A percentile compares a stretch with the other conserved stretches of the same genome.
Evolutionary conservation across 2,329 filamentous ascomycete species (phyloP).

Genomic region (Taxawa tesnikishii): DNA sequence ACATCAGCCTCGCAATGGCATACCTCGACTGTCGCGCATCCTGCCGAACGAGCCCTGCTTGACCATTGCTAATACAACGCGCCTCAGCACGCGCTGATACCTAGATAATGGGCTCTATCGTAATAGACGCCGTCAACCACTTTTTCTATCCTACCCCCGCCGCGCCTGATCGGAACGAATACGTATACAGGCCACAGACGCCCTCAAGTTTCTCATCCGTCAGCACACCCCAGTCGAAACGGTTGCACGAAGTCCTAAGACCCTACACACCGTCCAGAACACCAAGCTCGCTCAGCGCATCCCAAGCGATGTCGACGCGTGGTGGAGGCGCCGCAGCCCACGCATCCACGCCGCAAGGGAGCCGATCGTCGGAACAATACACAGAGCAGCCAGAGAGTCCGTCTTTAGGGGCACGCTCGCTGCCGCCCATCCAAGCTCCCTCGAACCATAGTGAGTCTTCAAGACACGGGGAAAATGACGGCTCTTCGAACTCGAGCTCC

Average conservation of each 20-base stretch:
- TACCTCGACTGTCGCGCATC: too few relatives aligned
- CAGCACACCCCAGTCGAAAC: constrained; percentile 3
- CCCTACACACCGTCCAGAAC: constrained; percentile 5
- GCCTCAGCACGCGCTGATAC: constrained; percentile 2
- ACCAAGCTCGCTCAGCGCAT: constrained; percentile 4
- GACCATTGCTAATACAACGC: not conserved
- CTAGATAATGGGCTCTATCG: constrained; percentile 46
- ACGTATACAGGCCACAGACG: constrained; percentile 1
- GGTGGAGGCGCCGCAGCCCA: too few relatives aligned
- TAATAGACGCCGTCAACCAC: constrained; percentile 63
- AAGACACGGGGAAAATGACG: constrained; percentile 12
- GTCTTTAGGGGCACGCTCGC: not conserved
- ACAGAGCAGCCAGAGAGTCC: constrained; percentile 3
- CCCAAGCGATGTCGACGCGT: not conserved
- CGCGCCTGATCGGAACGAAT: constrained; percentile 3
- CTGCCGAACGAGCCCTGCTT: too few relatives aligned
- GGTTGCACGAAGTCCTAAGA: constrained; percentile 3
- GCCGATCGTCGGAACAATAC: not conserved
- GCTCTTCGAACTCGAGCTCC: constrained; percentile 30
- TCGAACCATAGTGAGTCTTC: constrained; percentile 1
- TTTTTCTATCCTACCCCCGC: constrained; percentile 24
- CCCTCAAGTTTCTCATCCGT: constrained; percentile 2
- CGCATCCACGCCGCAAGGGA: not conserved
- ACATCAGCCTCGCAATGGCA: too few relatives aligned
- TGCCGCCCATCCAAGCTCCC: not conserved